Conservation (phyloP, 176 grass and related monocot species). For the Triticum dicoccoides region DNA sequence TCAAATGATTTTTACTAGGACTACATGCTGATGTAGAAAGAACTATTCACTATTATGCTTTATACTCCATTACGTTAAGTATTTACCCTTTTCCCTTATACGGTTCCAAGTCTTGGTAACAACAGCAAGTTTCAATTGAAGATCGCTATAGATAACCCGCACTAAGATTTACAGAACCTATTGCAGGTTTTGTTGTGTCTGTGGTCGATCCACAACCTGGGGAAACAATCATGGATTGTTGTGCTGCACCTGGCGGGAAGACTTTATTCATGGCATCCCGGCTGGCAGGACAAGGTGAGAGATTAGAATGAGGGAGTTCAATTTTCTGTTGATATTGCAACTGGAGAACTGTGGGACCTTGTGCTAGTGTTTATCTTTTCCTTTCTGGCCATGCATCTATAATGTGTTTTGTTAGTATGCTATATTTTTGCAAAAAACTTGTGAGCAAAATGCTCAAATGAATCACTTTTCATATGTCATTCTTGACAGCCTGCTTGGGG, state of each 20-base stretch:
- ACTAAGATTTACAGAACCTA: conserved; percentile 29
- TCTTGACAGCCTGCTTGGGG: conserved; percentile 8
- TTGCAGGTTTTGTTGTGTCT: conserved; percentile 80
- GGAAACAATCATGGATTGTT: conserved; percentile 91
- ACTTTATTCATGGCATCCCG: conserved; percentile 89
- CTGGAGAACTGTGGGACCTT: background rate
- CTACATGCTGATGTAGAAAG: conserved; percentile 9
- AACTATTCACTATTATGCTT: background rate
- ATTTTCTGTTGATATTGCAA: conserved; percentile 16
- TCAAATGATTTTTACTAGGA: conserved; percentile 4
- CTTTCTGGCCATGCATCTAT: conserved; percentile 1
- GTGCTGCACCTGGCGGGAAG: conserved; percentile 93
- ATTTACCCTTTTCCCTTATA: background rate
- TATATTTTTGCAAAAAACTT: conserved; percentile 1
- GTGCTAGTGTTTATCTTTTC: background rate
- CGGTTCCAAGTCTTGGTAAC: conserved; percentile 5
- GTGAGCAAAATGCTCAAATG: background rate
- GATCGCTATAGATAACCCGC: background rate
- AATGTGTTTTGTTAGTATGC: background rate
- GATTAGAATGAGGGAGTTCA: conserved; percentile 13
- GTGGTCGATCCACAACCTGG: conserved; percentile 84
- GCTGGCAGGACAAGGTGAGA: conserved; percentile 67
- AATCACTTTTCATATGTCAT: conserved; percentile 1
- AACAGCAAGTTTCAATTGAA: background rate
- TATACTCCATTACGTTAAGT: conserved; percentile 4